A percentile compares a stretch with the other conserved stretches of the same genome.
Conservation (phyloP, 179 eudicot genomes). For the Silene vulgaris region DNA sequence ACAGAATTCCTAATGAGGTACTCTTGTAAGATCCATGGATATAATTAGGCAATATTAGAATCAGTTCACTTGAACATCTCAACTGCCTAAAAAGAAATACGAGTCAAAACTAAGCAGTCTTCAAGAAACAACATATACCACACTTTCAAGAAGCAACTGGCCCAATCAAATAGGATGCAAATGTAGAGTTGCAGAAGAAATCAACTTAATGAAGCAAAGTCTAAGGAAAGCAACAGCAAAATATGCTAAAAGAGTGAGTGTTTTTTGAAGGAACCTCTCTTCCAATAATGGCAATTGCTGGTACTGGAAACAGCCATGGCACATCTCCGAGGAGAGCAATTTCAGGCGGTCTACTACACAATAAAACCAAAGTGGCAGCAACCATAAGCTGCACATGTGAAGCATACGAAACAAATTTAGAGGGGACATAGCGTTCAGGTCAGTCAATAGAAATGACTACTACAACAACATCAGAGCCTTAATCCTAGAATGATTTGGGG, state of each 20-base stretch:
- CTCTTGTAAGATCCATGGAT: background rate
- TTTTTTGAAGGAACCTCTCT: slow-evolving; percentile 62
- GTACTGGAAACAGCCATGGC: slow-evolving; percentile 83
- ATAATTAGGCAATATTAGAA: background rate
- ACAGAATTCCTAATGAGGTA: background rate
- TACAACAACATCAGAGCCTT: no score
- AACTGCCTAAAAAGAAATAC: background rate
- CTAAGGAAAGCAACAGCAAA: background rate
- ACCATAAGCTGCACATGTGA: slow-evolving; percentile 89
- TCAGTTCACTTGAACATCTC: background rate
- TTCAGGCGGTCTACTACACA: slow-evolving; percentile 81
- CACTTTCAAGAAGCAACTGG: slow-evolving; percentile 5
- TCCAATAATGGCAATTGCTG: slow-evolving; percentile 88
- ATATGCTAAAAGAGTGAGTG: slow-evolving; percentile 11
- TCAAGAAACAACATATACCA: background rate
- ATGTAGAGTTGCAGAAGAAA: slow-evolving; percentile 8
- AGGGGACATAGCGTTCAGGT: background rate
- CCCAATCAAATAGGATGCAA: background rate
- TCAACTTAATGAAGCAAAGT: background rate
- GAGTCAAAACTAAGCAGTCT: background rate
- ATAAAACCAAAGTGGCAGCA: slow-evolving; percentile 83
- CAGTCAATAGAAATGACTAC: background rate
- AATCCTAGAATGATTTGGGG: no score
- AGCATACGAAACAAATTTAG: slow-evolving; percentile 23
- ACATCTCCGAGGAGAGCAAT: slow-evolving; percentile 59